Evolutionary conservation across 179 eudicot genomes (phyloP).

Genomic region (Heliamphora pulchella): DNA sequence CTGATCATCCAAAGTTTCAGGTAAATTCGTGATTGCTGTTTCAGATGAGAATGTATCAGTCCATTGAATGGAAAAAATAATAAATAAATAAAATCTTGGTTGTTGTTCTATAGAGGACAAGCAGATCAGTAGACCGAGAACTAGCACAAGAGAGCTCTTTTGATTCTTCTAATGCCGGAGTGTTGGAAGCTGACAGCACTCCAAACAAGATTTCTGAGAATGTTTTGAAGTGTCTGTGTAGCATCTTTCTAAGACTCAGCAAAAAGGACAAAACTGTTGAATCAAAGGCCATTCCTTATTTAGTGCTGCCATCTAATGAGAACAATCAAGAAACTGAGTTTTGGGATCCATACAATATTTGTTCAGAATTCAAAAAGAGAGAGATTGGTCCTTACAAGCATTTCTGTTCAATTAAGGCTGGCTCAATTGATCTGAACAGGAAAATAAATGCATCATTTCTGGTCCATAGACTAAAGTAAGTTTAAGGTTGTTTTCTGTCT

Average conservation of each 20-base stretch:
- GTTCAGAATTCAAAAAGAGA: conserved; percentile 35
- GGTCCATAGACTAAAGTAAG: conserved; percentile 60
- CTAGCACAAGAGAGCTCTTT: conserved; percentile 24
- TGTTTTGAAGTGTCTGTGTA: conserved; percentile 58
- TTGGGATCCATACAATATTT: conserved; percentile 56
- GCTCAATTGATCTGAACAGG: conserved; percentile 50
- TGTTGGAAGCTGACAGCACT: conserved; percentile 19
- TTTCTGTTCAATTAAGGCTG: conserved; percentile 49
- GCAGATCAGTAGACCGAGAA: conserved; percentile 30
- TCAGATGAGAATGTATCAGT: neutral
- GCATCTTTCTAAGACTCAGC: conserved; percentile 54
- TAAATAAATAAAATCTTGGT: conserved; percentile 32
- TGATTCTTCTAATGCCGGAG: conserved; percentile 13
- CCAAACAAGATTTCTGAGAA: conserved; percentile 55
- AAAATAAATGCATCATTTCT: conserved; percentile 49
- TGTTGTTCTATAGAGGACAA: conserved; percentile 25
- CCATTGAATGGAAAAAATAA: conserved; percentile 11
- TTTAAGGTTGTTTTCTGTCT: neutral
- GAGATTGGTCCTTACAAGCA: conserved; percentile 66
- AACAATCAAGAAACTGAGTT: conserved; percentile 24
- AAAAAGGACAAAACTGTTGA: too few species aligned
- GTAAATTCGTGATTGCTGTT: conserved; percentile 20
- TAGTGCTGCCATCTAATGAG: conserved; percentile 19
- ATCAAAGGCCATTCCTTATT: conserved; percentile 3
- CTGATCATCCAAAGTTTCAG: conserved; percentile 34